Conservation (phyloP, 495 filamentous ascomycete species). For the Durotheca rogersii region DNA sequence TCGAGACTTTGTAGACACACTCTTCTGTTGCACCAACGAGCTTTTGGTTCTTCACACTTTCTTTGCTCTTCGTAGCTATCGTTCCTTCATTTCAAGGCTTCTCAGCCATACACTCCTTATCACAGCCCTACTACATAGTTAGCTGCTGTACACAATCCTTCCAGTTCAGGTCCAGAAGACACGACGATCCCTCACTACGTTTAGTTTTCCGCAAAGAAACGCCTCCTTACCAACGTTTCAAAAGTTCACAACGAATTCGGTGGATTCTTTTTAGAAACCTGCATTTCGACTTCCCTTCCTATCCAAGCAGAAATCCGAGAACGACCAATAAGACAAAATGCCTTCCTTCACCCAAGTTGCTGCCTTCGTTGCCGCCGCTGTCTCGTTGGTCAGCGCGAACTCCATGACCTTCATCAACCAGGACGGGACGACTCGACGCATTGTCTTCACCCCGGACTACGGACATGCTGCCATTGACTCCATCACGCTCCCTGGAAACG, state of each 20-base stretch:
- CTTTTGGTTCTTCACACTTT: conserved; percentile 28
- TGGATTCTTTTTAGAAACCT: conserved; percentile 3
- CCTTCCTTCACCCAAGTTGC: conserved; percentile 32
- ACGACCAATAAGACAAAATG: conserved; percentile 35
- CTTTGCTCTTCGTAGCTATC: conserved; percentile 30
- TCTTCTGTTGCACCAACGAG: conserved; percentile 8
- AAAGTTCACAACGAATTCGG: neutral
- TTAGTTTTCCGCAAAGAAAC: conserved; percentile 6
- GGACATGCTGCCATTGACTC: conserved; percentile 24
- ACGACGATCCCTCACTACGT: conserved; percentile 20
- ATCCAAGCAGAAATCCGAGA: conserved; percentile 17
- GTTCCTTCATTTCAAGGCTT: conserved; percentile 30
- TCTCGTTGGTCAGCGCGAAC: conserved; percentile 40
- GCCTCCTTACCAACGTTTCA: conserved; percentile 16
- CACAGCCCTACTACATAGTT: conserved; percentile 21
- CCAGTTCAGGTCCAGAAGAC: conserved; percentile 11
- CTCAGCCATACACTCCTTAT: conserved; percentile 32
- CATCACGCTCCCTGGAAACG: conserved; percentile 35
- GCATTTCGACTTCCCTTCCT: conserved; percentile 9
- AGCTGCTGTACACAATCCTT: conserved; percentile 26
- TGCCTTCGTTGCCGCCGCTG: conserved; percentile 30
- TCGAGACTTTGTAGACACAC: neutral
- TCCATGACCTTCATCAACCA: conserved; percentile 51
- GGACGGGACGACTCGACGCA: conserved; percentile 45
- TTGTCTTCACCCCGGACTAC: conserved; percentile 45